Evolutionary conservation across 1,284 basidiomycete genomes (phyloP).

Genomic region (Naganishia sp.): DNA sequence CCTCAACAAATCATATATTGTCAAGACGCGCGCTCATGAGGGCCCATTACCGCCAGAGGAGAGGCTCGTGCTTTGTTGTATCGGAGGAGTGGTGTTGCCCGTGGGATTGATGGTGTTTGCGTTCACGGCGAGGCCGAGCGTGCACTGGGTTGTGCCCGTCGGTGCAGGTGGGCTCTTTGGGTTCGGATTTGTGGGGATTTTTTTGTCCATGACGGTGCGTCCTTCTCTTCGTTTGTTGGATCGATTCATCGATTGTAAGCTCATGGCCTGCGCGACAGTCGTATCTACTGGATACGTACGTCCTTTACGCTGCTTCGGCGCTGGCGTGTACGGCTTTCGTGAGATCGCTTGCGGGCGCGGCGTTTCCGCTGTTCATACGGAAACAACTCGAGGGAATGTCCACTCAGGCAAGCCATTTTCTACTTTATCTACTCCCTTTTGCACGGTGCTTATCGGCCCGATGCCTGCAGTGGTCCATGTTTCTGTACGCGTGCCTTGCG

Average conservation of each 20-base stretch:
- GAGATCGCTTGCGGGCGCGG: conserved; percentile 54
- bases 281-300: conserved; percentile 68
- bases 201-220: conserved; percentile 26
- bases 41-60: conserved; percentile 11
- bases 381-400: conserved; percentile 18
- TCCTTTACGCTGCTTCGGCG: conserved; percentile 55
- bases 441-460: not conserved
- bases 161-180: conserved; percentile 33
- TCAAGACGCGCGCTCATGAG: conserved; percentile 4
- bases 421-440: not conserved
- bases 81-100: conserved; percentile 14
- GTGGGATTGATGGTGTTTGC: conserved; percentile 28
- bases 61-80: conserved; percentile 8
- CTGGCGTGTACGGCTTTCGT: conserved; percentile 19
- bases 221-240: not conserved
- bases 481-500: conserved; percentile 15
- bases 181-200: conserved; percentile 36
- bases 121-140: conserved; percentile 23
- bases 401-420: conserved; percentile 6
- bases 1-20: conserved; percentile 12
- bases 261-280: conserved; percentile 41
- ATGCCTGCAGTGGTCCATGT: conserved; percentile 2
- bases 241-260: conserved; percentile 30
- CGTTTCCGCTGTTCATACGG: conserved; percentile 29
- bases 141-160: conserved; percentile 35